phyloP scores from a whole-genome alignment of 192 early-diverging fungal species.

The Umbelopsis ramanniana region DNA sequence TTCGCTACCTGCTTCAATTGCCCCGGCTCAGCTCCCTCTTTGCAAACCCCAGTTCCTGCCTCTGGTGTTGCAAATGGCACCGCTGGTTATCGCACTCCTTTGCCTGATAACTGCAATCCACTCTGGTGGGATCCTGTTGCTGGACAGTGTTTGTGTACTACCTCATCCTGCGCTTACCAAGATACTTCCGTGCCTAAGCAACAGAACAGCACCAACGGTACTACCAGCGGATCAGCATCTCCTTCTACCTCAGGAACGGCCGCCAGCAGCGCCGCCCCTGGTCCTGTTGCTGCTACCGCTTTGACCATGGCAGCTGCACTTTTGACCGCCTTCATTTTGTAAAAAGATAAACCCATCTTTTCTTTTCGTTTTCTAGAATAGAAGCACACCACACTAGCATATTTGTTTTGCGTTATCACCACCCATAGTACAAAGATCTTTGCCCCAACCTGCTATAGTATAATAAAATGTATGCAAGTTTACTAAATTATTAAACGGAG shows the following conservation, averaged over 20 bases:
- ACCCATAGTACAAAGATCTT: too few relatives aligned
- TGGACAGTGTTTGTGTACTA: slow-evolving; percentile 63
- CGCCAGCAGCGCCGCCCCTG: neutral
- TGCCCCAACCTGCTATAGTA: too few relatives aligned
- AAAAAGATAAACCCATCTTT: neutral
- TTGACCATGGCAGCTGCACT: neutral
- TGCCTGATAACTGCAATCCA: slow-evolving; percentile 67
- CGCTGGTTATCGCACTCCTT: slow-evolving; percentile 42
- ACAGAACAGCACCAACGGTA: slow-evolving; percentile 8
- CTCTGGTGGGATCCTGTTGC: slow-evolving; percentile 73
- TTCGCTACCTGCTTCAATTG: slow-evolving; percentile 64
- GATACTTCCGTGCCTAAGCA: slow-evolving; percentile 45
- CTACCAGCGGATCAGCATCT: slow-evolving; percentile 9
- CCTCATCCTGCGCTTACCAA: slow-evolving; percentile 57
- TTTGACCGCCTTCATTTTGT: slow-evolving; percentile 3
- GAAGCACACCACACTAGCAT: neutral
- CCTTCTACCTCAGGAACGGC: neutral
- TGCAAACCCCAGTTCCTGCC: slow-evolving; percentile 48
- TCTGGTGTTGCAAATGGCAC: slow-evolving; percentile 29
- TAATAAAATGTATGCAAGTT: too few relatives aligned
- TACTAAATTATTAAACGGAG: too few relatives aligned
- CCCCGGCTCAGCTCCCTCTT: slow-evolving; percentile 44
- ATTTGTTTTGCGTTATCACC: neutral
- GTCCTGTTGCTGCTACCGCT: neutral
- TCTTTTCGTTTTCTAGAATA: neutral